Evolutionary conservation across 257 asterid genomes (phyloP), one percentile per base, ranked within the genome.

Genomic region (Capsicum rhomboideum): DNA sequence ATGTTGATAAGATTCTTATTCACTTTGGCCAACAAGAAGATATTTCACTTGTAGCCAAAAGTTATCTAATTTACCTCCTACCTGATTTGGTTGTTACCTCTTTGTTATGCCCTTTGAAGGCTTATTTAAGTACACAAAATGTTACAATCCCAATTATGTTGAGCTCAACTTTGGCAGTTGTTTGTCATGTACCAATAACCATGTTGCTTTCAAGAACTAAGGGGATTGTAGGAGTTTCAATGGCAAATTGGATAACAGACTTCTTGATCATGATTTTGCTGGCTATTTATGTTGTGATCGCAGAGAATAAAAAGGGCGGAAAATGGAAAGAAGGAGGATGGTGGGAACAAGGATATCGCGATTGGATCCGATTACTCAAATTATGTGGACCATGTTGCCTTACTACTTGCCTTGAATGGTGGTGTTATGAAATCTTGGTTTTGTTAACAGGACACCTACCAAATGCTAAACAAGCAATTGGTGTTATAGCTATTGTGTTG

Each of bases 371-470:
- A 8, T 77, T 96, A 23, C 54, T 96, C 2, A 91, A 85, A 83
- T 90, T 96, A 17, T 77, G 88, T 4, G 97, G 95, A 10, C 92
- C 98, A 2, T 96, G 98, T 78, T 96, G 98, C 86, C 89, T 96
- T 54, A 93, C 98, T 18, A 89, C 94, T 0, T 94, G 98, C 80
- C 97, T 96, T 20, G 99, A 96, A 64, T 96, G 98, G 98, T 94
- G 98, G 99, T 96, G 99, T 89, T 92, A 89, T 50, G 98, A 94
- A 90, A 90, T 94, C 23, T 74, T 96, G 55, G 90, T 94, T 74
- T 84, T 94, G 49, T 93, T 96, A 4, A 80, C 97, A 0, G 98
- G 98, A 0, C 94, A 91, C 10, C 91, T 96, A 2, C 92, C 90
- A 1, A 86, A 89, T 49, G 91, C 99, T 0, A 85, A 86, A 78